phyloP scores from a whole-genome alignment of 768 basidiomycete genomes.

The Clavulina sp. region DNA sequence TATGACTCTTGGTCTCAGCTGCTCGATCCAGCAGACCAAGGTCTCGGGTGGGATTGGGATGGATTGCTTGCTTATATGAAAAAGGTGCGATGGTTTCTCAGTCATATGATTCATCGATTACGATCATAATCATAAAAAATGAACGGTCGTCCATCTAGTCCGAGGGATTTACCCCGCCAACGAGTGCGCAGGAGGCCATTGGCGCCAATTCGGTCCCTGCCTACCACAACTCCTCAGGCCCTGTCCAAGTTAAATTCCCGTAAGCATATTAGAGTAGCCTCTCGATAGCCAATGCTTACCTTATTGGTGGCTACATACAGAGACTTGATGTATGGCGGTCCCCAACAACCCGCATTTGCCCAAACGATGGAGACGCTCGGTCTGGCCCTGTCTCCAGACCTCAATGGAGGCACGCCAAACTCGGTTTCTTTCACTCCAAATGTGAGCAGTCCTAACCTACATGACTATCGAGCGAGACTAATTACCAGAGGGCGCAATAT shows the following conservation, averaged over 20 bases:
- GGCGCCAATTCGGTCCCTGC: constrained; percentile 23
- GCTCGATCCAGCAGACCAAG: not conserved
- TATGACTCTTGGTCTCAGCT: constrained; percentile 8
- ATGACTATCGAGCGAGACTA: too few species aligned
- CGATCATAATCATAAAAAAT: too few species aligned
- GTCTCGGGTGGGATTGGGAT: constrained; percentile 11
- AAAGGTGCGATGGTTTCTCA: constrained; percentile 4
- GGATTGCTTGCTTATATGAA: constrained; percentile 6
- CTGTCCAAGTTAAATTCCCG: constrained; percentile 33
- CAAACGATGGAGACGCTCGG: constrained; percentile 30
- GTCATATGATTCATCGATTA: not conserved
- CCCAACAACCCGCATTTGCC: constrained; percentile 33
- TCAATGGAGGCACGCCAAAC: constrained; percentile 39
- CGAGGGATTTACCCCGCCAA: constrained; percentile 15
- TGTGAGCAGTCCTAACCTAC: too few species aligned
- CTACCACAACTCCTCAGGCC: constrained; percentile 36
- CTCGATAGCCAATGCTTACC: not conserved
- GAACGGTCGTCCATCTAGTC: too few species aligned
- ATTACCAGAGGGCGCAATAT: too few species aligned
- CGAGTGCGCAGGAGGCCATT: constrained; percentile 13
- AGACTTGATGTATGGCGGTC: constrained; percentile 37
- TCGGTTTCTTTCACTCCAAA: constrained; percentile 38
- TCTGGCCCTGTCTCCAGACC: constrained; percentile 29
- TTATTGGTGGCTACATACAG: not conserved
- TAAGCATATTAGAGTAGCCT: constrained; percentile 3